Percentiles rank a stretch among this genome's conserved stretches.
These are phyloP conservation scores for Fusarium floridanum DNA, from an alignment of 2,329 filamentous ascomycete species.

Conservation along the genomic window DNA sequence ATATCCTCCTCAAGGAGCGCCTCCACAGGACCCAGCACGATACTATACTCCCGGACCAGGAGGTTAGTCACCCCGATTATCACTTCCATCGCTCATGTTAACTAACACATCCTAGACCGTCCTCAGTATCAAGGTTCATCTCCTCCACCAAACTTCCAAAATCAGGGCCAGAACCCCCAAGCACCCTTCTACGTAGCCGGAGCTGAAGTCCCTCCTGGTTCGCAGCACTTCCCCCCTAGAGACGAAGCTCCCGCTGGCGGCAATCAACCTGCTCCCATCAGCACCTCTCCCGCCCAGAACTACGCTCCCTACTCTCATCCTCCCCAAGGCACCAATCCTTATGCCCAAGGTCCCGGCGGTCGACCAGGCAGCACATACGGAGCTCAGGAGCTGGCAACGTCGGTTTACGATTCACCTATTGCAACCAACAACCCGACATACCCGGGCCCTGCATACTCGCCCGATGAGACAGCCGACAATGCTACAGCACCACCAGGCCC, in stretches of 20 bases:
- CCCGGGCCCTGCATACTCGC: conserved; percentile 62
- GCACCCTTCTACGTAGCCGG: conserved; percentile 77
- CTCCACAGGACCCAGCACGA: conserved; percentile 72
- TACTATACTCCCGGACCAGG: conserved; percentile 74
- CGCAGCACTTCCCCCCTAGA: conserved; percentile 65
- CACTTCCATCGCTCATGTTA: conserved; percentile 4
- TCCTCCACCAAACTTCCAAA: conserved; percentile 69
- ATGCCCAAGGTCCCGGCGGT: conserved; percentile 61
- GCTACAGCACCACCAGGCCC: conserved; percentile 47
- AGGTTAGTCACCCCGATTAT: conserved; percentile 36
- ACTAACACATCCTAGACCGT: conserved; percentile 52
- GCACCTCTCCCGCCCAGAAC: conserved; percentile 63
- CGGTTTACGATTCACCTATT: conserved; percentile 81
- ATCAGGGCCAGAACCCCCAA: conserved; percentile 62
- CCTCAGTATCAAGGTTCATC: conserved; percentile 61
- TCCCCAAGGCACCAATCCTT: conserved; percentile 51
- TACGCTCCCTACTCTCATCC: conserved; percentile 60
- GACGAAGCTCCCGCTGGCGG: conserved; percentile 64
- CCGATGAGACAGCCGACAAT: conserved; percentile 57
- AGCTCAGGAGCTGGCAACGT: conserved; percentile 83
- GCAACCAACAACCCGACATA: conserved; percentile 65
- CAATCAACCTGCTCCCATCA: conserved; percentile 63
- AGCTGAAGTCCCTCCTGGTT: conserved; percentile 62
- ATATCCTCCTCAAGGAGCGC: conserved; percentile 58
- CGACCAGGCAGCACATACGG: conserved; percentile 77